Base-by-base conservation (phyloP, 306 rosid species). In the Ziziphus jujuba region DNA sequence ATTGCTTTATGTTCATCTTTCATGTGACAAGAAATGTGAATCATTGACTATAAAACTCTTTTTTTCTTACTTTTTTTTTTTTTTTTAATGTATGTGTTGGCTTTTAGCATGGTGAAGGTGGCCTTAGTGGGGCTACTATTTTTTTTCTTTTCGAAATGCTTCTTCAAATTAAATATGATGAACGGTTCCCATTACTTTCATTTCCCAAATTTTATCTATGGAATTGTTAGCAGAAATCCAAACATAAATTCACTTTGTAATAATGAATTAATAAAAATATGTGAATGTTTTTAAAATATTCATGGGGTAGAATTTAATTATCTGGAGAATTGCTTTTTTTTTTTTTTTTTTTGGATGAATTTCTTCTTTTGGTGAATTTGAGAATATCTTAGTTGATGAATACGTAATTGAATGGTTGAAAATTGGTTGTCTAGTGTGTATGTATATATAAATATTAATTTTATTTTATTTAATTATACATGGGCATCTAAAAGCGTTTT, bases 21-120 rank as follows among this genome's bases (percentile, higher is more conserved):
- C 35, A 57, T 58, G 72, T 64, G 65, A 72, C 77, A 63, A 55
- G 36, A 72, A 67, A 56, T 56, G 72, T 79, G 79, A 79, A 67
- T 74, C 63, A 58, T 73, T 79, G 76, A 79, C 76, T 65, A 51
- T 72, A 61, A 72, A 38, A 38, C 75, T 63, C 60, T 23, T 52
- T 22, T 50, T 43, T 38, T 56, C 28, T 17, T 44, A 14, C 24
- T 8, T 67, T 47, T 58, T 48, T 24, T 36, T 31, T 44, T 64
- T 52, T 5, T 21, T 25, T 51, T 43, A n/a, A 6, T 65, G 20
- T 36, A 69, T 54, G 28, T 58, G 65, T 65, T 40, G 66, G 9
- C 10, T 5, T 36, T 36, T 36, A 22, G 24, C 65, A 25, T 63
- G 61, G 65, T 76, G 75, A 57, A 59, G 43, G 56, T 48, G 65